A percentile compares a stretch with the other conserved stretches of the same genome.
Evolutionary conservation across 2,329 filamentous ascomycete species (phyloP).

Genomic region (Phialemonium atrogriseum): DNA sequence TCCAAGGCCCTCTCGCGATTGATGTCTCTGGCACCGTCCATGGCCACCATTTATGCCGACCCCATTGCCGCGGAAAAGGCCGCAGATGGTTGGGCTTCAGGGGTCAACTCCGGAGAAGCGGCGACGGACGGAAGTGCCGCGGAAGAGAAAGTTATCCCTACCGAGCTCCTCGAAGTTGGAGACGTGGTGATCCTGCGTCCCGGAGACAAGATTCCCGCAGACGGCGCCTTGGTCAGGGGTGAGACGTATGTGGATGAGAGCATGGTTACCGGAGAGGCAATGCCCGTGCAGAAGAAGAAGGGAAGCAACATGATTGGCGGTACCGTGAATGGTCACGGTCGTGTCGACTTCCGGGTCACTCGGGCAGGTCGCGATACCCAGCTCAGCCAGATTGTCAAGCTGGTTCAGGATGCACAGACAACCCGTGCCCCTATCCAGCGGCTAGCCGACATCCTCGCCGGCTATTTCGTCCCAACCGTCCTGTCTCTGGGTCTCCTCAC

Average conservation of each 20-base stretch:
- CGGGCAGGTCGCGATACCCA: constrained; percentile 92
- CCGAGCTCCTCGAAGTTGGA: constrained; percentile 86
- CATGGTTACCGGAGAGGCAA: constrained; percentile 96
- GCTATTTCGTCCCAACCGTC: constrained; percentile 89
- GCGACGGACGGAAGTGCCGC: constrained; percentile 53
- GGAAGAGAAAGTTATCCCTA: constrained; percentile 84
- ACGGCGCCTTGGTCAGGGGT: constrained; percentile 77
- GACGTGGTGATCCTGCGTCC: constrained; percentile 90
- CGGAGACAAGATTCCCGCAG: constrained; percentile 93
- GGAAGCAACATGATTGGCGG: constrained; percentile 78
- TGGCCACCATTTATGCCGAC: constrained; percentile 93
- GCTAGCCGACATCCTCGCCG: constrained; percentile 82
- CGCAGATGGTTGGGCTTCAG: constrained; percentile 65
- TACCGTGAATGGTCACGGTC: constrained; percentile 89
- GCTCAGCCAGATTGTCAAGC: constrained; percentile 92
- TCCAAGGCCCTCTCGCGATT: constrained; percentile 86
- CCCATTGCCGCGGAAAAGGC: constrained; percentile 89
- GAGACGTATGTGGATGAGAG: constrained; percentile 95
- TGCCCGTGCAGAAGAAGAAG: constrained; percentile 85
- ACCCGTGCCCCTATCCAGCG: constrained; percentile 90
- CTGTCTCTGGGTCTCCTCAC: constrained; percentile 76
- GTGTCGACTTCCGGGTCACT: constrained; percentile 86
- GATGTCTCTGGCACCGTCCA: constrained; percentile 93
- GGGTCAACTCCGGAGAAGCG: constrained; percentile 29
- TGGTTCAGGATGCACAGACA: constrained; percentile 97